Evolutionary conservation across 1,284 basidiomycete species (phyloP).

Genomic region (Leccinum cinnamomeum): DNA sequence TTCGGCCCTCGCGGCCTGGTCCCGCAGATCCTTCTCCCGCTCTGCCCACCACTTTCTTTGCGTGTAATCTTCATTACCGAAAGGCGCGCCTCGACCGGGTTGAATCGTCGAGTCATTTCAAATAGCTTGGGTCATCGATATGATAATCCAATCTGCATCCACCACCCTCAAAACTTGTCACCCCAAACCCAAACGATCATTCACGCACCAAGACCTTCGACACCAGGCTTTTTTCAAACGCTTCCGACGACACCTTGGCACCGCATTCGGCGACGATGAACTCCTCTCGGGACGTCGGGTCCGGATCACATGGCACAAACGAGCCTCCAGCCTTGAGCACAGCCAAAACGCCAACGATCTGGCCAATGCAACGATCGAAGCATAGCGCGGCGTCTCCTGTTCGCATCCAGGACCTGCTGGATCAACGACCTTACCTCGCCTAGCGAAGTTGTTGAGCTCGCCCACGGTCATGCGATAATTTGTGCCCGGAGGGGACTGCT

Average conservation of each 20-base stretch:
- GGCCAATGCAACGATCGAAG: conserved; percentile 30
- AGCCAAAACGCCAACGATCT: no score
- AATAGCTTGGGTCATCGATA: conserved; percentile 30
- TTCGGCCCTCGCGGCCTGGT: no score
- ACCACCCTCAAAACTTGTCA: background rate
- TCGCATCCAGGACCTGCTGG: conserved; percentile 22
- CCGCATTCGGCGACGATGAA: conserved; percentile 31
- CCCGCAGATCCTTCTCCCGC: no score
- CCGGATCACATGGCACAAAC: no score
- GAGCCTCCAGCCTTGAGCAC: no score
- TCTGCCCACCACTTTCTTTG: no score
- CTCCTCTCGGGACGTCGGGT: conserved; percentile 31
- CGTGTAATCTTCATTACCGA: no score
- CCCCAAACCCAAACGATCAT: background rate
- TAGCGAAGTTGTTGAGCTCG: conserved; percentile 28
- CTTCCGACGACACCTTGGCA: conserved; percentile 27
- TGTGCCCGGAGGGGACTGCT: no score
- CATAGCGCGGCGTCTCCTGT: conserved; percentile 32
- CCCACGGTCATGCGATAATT: no score
- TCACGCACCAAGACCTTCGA: conserved; percentile 26
- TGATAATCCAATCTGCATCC: conserved; percentile 22
- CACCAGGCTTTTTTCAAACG: conserved; percentile 23
- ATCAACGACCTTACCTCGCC: conserved; percentile 30
- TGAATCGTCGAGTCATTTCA: conserved; percentile 20
- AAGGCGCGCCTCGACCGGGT: background rate